Evolutionary conservation across 2,329 filamentous ascomycete species (phyloP).

Genomic region (Arthrobotrys pseudoclavata): DNA sequence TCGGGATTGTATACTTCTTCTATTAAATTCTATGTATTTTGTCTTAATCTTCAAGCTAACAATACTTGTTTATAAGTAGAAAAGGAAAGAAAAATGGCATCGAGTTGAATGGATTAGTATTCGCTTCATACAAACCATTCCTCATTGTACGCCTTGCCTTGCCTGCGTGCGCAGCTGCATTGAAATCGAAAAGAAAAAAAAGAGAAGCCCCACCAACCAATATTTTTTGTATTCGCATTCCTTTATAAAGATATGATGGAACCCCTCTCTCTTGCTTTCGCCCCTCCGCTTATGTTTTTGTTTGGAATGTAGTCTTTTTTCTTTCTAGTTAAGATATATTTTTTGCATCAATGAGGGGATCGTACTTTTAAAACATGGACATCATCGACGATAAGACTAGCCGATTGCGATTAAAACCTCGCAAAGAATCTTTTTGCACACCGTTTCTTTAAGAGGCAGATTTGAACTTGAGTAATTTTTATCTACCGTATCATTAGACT

Average conservation of each 20-base stretch:
- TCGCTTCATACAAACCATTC: background rate
- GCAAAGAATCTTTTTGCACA: slow-evolving; percentile 14
- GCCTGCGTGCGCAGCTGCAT: background rate
- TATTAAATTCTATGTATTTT: background rate
- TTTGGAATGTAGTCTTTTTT: slow-evolving; percentile 38
- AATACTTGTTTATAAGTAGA: background rate
- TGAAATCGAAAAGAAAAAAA: background rate
- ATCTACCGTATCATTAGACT: background rate
- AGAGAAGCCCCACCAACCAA: slow-evolving; percentile 37
- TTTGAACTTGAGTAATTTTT: background rate
- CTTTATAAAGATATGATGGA: slow-evolving; percentile 30
- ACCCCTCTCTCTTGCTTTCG: slow-evolving; percentile 30
- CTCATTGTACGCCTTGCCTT: slow-evolving; percentile 11
- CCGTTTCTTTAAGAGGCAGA: slow-evolving; percentile 23
- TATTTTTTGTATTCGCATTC: slow-evolving; percentile 7
- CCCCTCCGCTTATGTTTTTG: slow-evolving; percentile 25
- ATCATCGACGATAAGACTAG: slow-evolving; percentile 8
- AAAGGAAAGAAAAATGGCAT: slow-evolving; percentile 5
- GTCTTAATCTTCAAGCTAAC: background rate
- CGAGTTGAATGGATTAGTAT: slow-evolving; percentile 1
- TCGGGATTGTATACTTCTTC: slow-evolving; percentile 4
- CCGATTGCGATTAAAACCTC: slow-evolving; percentile 34
- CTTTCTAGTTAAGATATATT: background rate
- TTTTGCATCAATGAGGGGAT: slow-evolving; percentile 3
- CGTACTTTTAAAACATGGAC: slow-evolving; percentile 16